phyloP scores from a whole-genome alignment of 768 basidiomycete species.

The Lentinula boryana region DNA sequence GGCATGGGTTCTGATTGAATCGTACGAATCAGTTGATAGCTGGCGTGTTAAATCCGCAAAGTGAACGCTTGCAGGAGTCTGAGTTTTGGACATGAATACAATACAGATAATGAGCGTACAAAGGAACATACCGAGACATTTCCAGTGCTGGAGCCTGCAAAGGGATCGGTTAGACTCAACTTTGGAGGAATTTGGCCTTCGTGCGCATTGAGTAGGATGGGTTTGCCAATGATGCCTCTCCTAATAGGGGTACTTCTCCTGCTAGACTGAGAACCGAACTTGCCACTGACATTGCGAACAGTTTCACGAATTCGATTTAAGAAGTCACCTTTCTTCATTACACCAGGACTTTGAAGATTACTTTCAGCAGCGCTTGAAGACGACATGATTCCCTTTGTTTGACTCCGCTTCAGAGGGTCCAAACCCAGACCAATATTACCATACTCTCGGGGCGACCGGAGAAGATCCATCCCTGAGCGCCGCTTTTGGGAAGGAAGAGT shows the following conservation, averaged over 20 bases:
- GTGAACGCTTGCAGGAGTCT: slow-evolving; percentile 34
- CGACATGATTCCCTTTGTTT: not conserved
- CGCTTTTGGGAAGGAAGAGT: slow-evolving; percentile 17
- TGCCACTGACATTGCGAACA: slow-evolving; percentile 65
- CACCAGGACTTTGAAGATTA: slow-evolving; percentile 35
- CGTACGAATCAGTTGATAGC: slow-evolving; percentile 25
- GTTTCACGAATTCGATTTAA: slow-evolving; percentile 56
- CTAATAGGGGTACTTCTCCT: slow-evolving; percentile 19
- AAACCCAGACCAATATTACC: slow-evolving; percentile 24
- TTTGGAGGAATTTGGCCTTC: not conserved
- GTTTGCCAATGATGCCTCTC: slow-evolving; percentile 55
- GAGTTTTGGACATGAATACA: not conserved
- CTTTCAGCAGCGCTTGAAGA: not conserved
- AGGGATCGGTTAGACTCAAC: slow-evolving; percentile 26
- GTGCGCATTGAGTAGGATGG: slow-evolving; percentile 28
- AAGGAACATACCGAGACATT: slow-evolving; percentile 37
- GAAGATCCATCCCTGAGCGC: slow-evolving; percentile 10
- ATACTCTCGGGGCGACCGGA: slow-evolving; percentile 14
- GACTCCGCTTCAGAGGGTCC: not conserved
- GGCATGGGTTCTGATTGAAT: slow-evolving; percentile 29
- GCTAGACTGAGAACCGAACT: slow-evolving; percentile 32
- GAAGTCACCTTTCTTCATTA: slow-evolving; percentile 71
- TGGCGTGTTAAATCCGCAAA: slow-evolving; percentile 32
- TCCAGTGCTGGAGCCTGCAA: slow-evolving; percentile 30
- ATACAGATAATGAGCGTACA: slow-evolving; percentile 46